A percentile compares a stretch with the other conserved stretches of the same genome.
Conservation (phyloP, 2,329 filamentous ascomycete genomes). For the Fusarium mundagurra region DNA sequence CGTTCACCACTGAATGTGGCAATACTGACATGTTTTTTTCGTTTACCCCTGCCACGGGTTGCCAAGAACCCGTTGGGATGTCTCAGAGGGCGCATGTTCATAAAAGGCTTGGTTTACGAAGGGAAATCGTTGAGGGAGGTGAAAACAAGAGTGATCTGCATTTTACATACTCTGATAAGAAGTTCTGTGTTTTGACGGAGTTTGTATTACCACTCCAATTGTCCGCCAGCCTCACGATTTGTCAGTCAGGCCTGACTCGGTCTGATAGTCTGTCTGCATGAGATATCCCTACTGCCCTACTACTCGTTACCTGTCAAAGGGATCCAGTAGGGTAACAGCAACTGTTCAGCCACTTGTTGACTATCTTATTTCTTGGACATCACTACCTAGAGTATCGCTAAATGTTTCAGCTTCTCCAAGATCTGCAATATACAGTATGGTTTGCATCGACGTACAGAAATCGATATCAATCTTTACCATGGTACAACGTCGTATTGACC, state of each 20-base stretch:
- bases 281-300: not conserved
- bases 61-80: not conserved
- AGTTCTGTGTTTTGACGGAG: not conserved
- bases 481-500: not conserved
- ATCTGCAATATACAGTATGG: not conserved
- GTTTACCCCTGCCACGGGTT: not conserved
- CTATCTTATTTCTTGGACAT: not conserved
- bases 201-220: not conserved
- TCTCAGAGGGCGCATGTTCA: not conserved
- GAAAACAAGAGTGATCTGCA: not conserved
- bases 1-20: not conserved
- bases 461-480: not conserved
- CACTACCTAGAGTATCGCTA: not conserved
- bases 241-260: not conserved
- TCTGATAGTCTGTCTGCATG: not conserved
- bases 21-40: not conserved
- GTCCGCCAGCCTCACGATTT: not conserved
- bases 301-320: not conserved
- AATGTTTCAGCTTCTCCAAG: not conserved
- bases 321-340: not conserved
- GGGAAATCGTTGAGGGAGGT: not conserved
- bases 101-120: not conserved
- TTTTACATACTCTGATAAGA: not conserved
- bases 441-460: not conserved
- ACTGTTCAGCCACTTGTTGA: not conserved